Percentiles rank a stretch among this genome's conserved stretches.
Conservation (phyloP, 805 yeast genomes). For the Hanseniaspora singularis region DNA sequence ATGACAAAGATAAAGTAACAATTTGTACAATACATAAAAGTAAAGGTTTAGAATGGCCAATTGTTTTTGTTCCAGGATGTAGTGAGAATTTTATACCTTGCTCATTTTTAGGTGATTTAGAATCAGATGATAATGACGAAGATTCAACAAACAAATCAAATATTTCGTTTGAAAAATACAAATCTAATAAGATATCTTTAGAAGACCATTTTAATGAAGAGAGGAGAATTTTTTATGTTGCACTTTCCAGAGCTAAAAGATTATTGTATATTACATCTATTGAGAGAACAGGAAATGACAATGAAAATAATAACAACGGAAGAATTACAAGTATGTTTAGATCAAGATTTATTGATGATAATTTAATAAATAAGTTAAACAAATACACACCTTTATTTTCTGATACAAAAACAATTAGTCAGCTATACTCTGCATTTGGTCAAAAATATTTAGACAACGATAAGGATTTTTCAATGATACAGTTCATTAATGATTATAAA, state of each 20-base stretch:
- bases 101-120: constrained; percentile 32
- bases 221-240: constrained; percentile 75
- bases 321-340: constrained; percentile 17
- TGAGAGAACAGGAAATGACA: constrained; percentile 17
- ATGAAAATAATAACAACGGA: not conserved
- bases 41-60: constrained; percentile 92
- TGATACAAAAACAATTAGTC: constrained; percentile 19
- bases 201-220: constrained; percentile 50
- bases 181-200: constrained; percentile 5
- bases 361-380: constrained; percentile 22
- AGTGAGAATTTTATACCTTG: constrained; percentile 59
- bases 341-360: constrained; percentile 24
- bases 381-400: constrained; percentile 25
- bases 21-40: constrained; percentile 84
- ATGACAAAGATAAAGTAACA: constrained; percentile 28
- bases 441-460: constrained; percentile 8
- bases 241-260: constrained; percentile 68
- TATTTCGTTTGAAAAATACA: constrained; percentile 16
- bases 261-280: constrained; percentile 36
- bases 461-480: constrained; percentile 21
- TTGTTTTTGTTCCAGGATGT: constrained; percentile 70
- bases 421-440: constrained; percentile 20
- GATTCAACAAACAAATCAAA: constrained; percentile 18
- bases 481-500: constrained; percentile 24
- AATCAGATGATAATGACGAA: constrained; percentile 25